Conservation (phyloP, 129 eudicot species). For the Rutidosis leptorrhynchoides region DNA sequence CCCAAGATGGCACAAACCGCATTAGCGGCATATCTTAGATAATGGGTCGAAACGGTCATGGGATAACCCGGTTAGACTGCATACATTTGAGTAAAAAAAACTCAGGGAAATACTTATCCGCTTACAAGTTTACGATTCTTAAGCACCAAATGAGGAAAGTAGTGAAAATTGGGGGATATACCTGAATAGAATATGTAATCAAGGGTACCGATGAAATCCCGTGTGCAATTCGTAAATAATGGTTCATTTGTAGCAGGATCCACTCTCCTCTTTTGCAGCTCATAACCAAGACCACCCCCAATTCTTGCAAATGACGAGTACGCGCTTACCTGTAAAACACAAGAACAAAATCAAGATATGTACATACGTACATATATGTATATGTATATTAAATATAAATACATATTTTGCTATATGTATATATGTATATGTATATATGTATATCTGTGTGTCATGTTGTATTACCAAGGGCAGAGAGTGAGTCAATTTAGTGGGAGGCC, state of each 20-base stretch:
- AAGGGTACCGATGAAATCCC: constrained; percentile 84
- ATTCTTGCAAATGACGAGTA: constrained; percentile 90
- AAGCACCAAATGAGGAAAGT: neutral
- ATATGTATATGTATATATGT: neutral
- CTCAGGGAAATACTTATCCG: too few relatives aligned
- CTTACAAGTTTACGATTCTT: too few relatives aligned
- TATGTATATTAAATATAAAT: too few relatives aligned
- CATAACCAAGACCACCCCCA: constrained; percentile 58
- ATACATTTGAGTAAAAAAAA: too few relatives aligned
- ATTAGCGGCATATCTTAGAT: too few relatives aligned
- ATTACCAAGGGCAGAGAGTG: constrained; percentile 87
- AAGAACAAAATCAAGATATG: constrained; percentile 17
- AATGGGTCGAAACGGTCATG: too few relatives aligned
- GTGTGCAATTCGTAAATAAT: constrained; percentile 80
- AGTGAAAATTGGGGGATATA: constrained; percentile 20
- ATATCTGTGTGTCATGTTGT: neutral
- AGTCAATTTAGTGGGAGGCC: constrained; percentile 67
- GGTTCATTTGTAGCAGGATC: constrained; percentile 93
- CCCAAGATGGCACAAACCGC: too few relatives aligned
- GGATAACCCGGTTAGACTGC: too few relatives aligned
- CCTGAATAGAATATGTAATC: constrained; percentile 99
- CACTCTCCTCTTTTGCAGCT: constrained; percentile 79
- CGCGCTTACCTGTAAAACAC: constrained; percentile 74
- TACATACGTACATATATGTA: too few relatives aligned
- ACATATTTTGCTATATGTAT: too few relatives aligned